phyloP scores from a whole-genome alignment of 306 rosid species.

The Pyrus pyrifolia region DNA sequence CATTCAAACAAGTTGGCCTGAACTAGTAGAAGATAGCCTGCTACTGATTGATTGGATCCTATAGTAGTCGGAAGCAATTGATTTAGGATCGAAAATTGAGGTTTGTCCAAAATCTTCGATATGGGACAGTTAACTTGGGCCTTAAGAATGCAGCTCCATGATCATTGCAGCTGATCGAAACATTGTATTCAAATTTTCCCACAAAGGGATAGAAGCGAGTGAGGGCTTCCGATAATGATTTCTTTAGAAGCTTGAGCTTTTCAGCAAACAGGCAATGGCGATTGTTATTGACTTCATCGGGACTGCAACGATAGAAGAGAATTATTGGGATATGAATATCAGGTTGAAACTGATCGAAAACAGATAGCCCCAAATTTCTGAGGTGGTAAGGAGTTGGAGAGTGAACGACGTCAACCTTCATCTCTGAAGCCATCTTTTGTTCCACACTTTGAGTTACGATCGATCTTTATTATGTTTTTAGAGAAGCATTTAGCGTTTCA shows the following conservation, averaged over 20 bases:
- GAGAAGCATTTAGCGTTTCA: too few relatives aligned
- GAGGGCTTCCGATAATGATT: slow-evolving; percentile 25
- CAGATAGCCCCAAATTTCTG: background rate
- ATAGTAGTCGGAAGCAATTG: slow-evolving; percentile 16
- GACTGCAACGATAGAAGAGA: background rate
- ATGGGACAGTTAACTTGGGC: slow-evolving; percentile 17
- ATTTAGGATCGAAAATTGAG: background rate
- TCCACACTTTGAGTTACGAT: too few relatives aligned
- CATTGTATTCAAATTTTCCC: slow-evolving; percentile 25
- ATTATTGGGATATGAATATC: background rate
- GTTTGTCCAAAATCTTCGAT: slow-evolving; percentile 8
- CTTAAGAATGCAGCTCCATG: background rate
- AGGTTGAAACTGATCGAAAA: background rate
- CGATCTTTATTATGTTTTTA: too few relatives aligned
- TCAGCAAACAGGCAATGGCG: background rate
- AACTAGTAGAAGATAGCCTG: background rate
- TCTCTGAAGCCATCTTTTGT: too few relatives aligned
- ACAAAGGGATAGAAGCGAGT: slow-evolving; percentile 31
- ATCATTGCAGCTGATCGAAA: too few relatives aligned
- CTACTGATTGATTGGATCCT: background rate
- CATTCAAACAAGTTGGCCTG: background rate
- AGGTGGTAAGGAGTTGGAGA: too few relatives aligned
- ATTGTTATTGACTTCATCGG: background rate
- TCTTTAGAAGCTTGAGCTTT: background rate
- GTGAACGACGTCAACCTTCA: too few relatives aligned